phyloP scores from a whole-genome alignment of 2,329 filamentous ascomycete species.

The Fusarium staphyleae region DNA sequence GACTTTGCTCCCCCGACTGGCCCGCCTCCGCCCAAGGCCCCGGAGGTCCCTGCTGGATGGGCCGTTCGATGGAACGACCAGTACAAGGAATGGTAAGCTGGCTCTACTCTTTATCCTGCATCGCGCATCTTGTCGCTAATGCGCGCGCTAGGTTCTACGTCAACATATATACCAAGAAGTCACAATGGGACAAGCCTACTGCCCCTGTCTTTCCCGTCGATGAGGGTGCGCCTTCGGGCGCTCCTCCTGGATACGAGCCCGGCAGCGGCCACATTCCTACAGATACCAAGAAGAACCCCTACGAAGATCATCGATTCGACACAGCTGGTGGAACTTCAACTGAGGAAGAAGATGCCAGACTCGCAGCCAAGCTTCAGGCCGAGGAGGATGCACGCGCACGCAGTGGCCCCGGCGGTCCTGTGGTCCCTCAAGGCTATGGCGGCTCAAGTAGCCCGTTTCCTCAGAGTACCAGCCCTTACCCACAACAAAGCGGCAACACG shows the following conservation, averaged over 20 bases:
- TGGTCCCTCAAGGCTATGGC: slow-evolving; percentile 46
- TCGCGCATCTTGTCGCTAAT: slow-evolving; percentile 17
- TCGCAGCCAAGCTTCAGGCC: slow-evolving; percentile 80
- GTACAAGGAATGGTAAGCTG: slow-evolving; percentile 79
- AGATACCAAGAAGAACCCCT: slow-evolving; percentile 76
- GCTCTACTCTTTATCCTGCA: not conserved
- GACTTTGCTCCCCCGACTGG: slow-evolving; percentile 62
- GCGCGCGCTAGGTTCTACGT: slow-evolving; percentile 77
- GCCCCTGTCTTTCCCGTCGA: slow-evolving; percentile 65
- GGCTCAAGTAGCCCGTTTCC: slow-evolving; percentile 41
- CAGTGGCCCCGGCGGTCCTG: slow-evolving; percentile 40
- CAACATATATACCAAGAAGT: slow-evolving; percentile 85
- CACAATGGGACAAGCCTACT: slow-evolving; percentile 88
- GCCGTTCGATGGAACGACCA: slow-evolving; percentile 84
- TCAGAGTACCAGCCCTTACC: slow-evolving; percentile 39
- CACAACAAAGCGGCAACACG: slow-evolving; percentile 38
- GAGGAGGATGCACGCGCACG: slow-evolving; percentile 75
- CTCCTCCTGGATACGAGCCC: slow-evolving; percentile 72
- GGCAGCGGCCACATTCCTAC: slow-evolving; percentile 49
- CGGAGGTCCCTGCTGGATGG: slow-evolving; percentile 74
- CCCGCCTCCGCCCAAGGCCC: slow-evolving; percentile 66
- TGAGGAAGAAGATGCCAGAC: slow-evolving; percentile 72
- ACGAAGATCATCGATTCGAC: slow-evolving; percentile 53
- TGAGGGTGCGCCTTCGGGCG: slow-evolving; percentile 57
- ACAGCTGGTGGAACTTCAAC: slow-evolving; percentile 45